Evolutionary conservation across 140 eudicot species (phyloP), one percentile per base, ranked within the genome.

Genomic region (Ambrosia hybrid): DNA sequence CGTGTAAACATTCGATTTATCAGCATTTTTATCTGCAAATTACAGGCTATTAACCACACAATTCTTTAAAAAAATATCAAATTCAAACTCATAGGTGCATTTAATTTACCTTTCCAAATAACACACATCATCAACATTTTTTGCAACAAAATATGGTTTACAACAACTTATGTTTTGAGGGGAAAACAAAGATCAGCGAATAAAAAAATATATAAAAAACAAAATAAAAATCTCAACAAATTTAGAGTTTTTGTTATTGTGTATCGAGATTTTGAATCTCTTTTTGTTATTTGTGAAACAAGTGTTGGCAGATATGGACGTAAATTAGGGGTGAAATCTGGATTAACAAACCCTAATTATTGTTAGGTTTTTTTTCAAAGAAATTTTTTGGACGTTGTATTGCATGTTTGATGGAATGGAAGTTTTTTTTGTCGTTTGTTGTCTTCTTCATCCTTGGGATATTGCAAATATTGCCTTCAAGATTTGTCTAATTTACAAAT

Each of bases 321-420:
- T 53, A 77, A 21, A 38, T 39, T 3, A 39, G 14, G 14, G 62
- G 21, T 26, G n/a, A 63, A 71, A 38, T 62, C 10, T 17, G 51
- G 78, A 72, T 21, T 36, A 65, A 71, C 65, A 73, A 78, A 73
- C 36, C 75, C 82, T 78, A 78, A 72, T 48, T 65, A 3, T 17
- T 9, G 43, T 59, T 38, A 13, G 79, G 57, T 68, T 74, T 74
- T 74, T 74, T 57, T 5, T 21, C 30, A 21, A 21, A 21, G 30
- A 21, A 1, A 21, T 21, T 21, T 21, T 21, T 21, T 21, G 30
- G 30, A 21, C 30, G 30, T 21, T 21, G 30, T 21, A 21, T 21
- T 21, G 30, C 30, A 21, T 21, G 30, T 21, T n/a, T 21, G 30
- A 21, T 21, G 30, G 30, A 21, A 21, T 21, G 30, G 30, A 21